A percentile compares a stretch with the other conserved stretches of the same genome.
phyloP scores from a whole-genome alignment of 129 eudicot species.

The Tanacetum coccineum region DNA sequence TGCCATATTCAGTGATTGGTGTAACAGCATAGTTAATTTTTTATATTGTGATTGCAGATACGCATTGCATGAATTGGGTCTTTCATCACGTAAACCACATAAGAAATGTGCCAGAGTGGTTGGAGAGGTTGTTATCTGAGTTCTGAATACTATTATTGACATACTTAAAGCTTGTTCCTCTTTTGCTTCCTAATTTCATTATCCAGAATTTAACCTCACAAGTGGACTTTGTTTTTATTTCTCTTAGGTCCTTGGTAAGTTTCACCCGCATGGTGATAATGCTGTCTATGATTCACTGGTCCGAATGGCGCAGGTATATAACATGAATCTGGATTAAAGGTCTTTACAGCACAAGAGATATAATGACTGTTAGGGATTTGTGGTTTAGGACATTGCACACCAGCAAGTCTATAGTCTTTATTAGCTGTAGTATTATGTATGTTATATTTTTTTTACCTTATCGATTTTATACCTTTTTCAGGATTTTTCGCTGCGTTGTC shows the following conservation, averaged over 20 bases:
- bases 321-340: neutral
- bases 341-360: neutral
- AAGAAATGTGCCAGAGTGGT: constrained; percentile 98
- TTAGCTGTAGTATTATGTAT: neutral
- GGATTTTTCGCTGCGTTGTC: constrained; percentile 95
- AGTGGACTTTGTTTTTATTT: too few species aligned
- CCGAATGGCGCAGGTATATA: constrained; percentile 96
- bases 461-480: constrained; percentile 17
- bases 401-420: too few species aligned
- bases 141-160: too few species aligned
- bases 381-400: constrained; percentile 13
- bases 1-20: neutral
- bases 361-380: neutral
- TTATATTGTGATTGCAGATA: constrained; percentile 42
- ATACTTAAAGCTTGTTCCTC: too few species aligned
- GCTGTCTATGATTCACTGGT: constrained; percentile 94
- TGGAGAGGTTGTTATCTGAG: constrained; percentile 99
- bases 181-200: too few species aligned
- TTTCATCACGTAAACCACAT: constrained; percentile 81
- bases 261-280: too few species aligned
- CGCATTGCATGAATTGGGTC: constrained; percentile 96
- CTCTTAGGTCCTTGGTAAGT: too few species aligned
- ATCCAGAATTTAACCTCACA: too few species aligned
- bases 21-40: neutral
- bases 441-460: constrained; percentile 11